Base-by-base conservation (phyloP, 331 rosid species). In the Cydonia oblonga region DNA sequence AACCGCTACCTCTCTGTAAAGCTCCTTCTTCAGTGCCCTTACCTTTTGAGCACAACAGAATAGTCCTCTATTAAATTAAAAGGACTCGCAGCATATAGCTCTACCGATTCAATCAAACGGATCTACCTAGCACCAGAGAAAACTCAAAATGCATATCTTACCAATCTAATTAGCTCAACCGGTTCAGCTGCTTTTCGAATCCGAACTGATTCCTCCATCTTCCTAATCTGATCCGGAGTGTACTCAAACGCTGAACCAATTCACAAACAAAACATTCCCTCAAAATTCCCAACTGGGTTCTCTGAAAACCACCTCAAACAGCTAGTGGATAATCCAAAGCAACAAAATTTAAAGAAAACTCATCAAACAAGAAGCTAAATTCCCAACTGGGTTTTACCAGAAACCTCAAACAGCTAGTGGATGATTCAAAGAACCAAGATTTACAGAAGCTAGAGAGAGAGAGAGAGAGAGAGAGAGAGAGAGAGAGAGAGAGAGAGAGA, bases 221-320 rank as follows among this genome's bases (percentile, higher is more conserved):
- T 89, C 81, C 66, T 85, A 79, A 95, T 85, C 96, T 95, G 98
- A 85, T 95, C 98, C 20, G 95, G 87, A 66, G 75, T 85, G 79
- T 88, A 88, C 81, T 82, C 68, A 51, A 74, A 88, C 76, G 78
- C 95, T 92, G 83, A 54, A 77, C 66, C 66, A 29, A 20, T 32
- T 13, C 3, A 70, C 26, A 12, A 53, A 53, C 32, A 58, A 75
- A 72, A 61, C 18, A 67, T 35, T 16, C 46, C 65, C 23, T 58
- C 38, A 62, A 29, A 52, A 80, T 32, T 63, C 32, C 57, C 69
- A 44, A 82, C 56, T 51, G 75, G 72, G 71, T 15, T 64, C 71
- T 23, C 25, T 8, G 3, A 12, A 7, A 70, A 69, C 69, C 18
- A 22, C 38, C 29, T 38, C 18, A 44, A 64, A 23, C 7, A 14